These are phyloP conservation scores for Solanum chacoense DNA, from an alignment of 305 asterid species.

Conservation along the genomic window DNA sequence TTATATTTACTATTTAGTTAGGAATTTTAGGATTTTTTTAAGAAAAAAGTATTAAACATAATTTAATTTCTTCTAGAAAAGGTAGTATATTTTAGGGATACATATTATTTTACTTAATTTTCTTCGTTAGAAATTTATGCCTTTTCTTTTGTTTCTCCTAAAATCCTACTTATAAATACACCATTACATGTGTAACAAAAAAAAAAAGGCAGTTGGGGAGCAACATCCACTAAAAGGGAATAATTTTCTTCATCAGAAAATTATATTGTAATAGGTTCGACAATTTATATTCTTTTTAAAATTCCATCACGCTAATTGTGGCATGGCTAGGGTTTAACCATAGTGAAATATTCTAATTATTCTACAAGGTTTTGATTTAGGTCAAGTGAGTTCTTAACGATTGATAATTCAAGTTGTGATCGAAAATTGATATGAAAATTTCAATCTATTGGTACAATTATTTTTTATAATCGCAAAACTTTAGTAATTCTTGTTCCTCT, in stretches of 20 bases:
- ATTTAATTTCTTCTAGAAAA: neutral
- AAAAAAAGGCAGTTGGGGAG: neutral
- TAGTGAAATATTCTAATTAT: neutral
- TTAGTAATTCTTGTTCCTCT: neutral
- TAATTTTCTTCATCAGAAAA: no score
- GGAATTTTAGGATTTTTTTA: neutral
- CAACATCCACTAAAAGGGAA: neutral
- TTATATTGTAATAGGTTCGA: neutral
- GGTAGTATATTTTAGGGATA: neutral
- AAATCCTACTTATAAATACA: no score
- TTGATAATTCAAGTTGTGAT: neutral
- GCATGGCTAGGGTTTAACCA: neutral
- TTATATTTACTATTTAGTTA: neutral
- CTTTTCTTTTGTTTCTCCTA: no score
- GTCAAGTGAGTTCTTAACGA: neutral
- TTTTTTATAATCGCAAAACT: neutral
- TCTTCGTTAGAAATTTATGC: neutral
- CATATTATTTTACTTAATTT: neutral
- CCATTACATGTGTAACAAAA: neutral
- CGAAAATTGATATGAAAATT: neutral
- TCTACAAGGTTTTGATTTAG: neutral
- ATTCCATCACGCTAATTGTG: neutral
- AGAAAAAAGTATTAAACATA: neutral
- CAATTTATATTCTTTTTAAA: neutral
- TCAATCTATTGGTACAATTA: neutral